Base-by-base conservation (phyloP, 768 basidiomycete species). In the Kondoa subrosea region DNA sequence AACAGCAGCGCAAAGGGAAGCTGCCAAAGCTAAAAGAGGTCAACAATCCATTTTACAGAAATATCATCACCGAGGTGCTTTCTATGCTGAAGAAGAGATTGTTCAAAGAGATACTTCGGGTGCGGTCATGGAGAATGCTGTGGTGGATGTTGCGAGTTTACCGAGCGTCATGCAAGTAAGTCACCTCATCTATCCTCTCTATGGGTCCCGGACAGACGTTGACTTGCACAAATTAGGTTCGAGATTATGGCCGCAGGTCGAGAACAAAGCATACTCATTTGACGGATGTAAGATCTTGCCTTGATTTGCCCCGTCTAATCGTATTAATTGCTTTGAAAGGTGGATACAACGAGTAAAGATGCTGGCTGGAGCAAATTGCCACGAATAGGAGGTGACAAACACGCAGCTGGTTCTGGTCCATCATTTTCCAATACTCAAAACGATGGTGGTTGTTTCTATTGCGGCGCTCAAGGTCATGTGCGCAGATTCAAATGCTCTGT, bases 31-130 rank as follows among this genome's bases (percentile, higher is more conserved):
- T 1, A 68, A 68, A 34, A 68, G 71, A 59, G 73, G 74, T 1
- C 82, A 88, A 70, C 88, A 91, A 76, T 88, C 85, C 75, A 97
- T 97, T 78, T 77, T 97, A 70, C 91, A 97, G 77, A 97, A 95
- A 78, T 99, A 95, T 76, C 97, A 91, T 85, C 95, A 99, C 80
- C 96, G 93, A 78, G 95, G 95, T 73, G 95, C 93, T 69, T 99
- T 97, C 81, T 91, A 95, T 77, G 89, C 92, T 83, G 93, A 96
- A 76, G 84, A 85, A 67, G 91, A 93, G 63, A 84, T 97, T 70
- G 84, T 97, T 71, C 40, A 50, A 81, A 81, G 73, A 80, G 82
- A 72, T 88, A 84, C 77, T 96, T 80, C 75, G 91, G 90, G 0
- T 8, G 89, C 89, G 75, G 87, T 89, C 17, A 93, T 91, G 1